Percentiles rank a stretch among this genome's conserved stretches.
Evolutionary conservation across 1,284 basidiomycete genomes (phyloP).

Genomic region (Ustilago sp.): DNA sequence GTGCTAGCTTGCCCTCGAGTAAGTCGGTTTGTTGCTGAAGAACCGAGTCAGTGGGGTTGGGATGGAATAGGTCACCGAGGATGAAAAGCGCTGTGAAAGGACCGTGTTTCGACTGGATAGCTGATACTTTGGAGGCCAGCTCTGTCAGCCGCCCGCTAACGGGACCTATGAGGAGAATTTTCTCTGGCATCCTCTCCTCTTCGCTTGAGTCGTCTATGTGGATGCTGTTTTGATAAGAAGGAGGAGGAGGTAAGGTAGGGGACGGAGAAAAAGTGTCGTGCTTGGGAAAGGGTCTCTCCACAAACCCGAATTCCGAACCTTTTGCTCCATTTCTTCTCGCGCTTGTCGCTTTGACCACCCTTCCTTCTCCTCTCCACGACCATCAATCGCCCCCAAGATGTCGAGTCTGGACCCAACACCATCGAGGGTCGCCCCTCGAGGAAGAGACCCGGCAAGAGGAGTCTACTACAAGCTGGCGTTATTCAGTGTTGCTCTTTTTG

Average conservation of each 20-base stretch:
- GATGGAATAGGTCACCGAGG: slow-evolving; percentile 88
- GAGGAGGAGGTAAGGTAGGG: slow-evolving; percentile 6
- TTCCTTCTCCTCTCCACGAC: not conserved
- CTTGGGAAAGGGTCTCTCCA: not conserved
- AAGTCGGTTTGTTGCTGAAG: slow-evolving; percentile 75
- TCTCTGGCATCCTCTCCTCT: slow-evolving; percentile 29
- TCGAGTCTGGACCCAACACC: slow-evolving; percentile 48
- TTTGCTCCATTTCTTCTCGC: not conserved
- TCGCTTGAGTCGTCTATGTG: no score
- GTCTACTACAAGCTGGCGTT: slow-evolving; percentile 67
- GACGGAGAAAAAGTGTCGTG: slow-evolving; percentile 1
- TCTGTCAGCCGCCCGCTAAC: slow-evolving; percentile 80
- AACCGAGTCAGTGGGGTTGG: slow-evolving; percentile 57
- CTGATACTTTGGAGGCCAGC: slow-evolving; percentile 82
- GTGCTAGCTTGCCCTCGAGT: slow-evolving; percentile 77
- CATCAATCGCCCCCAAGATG: slow-evolving; percentile 15
- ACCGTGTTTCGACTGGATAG: slow-evolving; percentile 91
- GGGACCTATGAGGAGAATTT: slow-evolving; percentile 86
- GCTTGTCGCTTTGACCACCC: slow-evolving; percentile 15
- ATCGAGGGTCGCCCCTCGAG: slow-evolving; percentile 51
- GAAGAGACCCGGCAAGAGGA: slow-evolving; percentile 55
- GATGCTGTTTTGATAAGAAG: not conserved
- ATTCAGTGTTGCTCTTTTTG: slow-evolving; percentile 64
- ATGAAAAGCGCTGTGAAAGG: slow-evolving; percentile 90
- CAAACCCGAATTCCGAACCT: slow-evolving; percentile 25